Evolutionary conservation across 108 stramenopile species (phyloP).

Genomic region (Ochromonas danica): DNA sequence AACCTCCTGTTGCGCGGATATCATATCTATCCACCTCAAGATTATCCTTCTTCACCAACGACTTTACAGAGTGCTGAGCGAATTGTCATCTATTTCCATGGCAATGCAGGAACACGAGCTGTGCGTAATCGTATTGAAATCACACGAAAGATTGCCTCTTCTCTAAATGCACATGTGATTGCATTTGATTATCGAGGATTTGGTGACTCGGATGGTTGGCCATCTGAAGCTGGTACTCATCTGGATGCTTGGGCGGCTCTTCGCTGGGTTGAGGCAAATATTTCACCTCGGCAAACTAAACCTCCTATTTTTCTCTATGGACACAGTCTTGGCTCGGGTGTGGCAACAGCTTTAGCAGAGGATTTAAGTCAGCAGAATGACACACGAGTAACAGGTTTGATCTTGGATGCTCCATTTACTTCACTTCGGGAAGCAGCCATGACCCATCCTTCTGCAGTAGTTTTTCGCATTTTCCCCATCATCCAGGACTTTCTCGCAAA

Average conservation of each 20-base stretch:
- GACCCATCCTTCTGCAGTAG: constrained; percentile 30
- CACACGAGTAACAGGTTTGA: constrained; percentile 28
- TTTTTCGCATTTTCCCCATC: constrained; percentile 36
- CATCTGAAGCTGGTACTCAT: constrained; percentile 31
- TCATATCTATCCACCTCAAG: constrained; percentile 19
- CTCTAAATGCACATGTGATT: constrained; percentile 37
- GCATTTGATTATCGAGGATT: constrained; percentile 42
- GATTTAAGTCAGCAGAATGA: constrained; percentile 9
- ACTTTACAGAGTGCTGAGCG: background rate
- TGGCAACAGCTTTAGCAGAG: constrained; percentile 28
- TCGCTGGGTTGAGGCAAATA: constrained; percentile 5
- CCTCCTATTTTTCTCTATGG: constrained; percentile 33
- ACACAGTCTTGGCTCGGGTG: constrained; percentile 16
- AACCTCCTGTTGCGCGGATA: constrained; percentile 20
- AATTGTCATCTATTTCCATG: constrained; percentile 38
- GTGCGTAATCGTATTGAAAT: background rate
- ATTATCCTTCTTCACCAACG: background rate
- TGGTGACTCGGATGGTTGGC: constrained; percentile 39
- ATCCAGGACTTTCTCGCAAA: no score
- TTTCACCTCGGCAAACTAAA: background rate
- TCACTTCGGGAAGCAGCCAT: constrained; percentile 20
- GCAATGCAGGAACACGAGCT: constrained; percentile 39
- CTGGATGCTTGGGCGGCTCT: constrained; percentile 33
- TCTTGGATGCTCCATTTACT: constrained; percentile 39
- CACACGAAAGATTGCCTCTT: background rate